A percentile compares a stretch with the other conserved stretches of the same genome.
phyloP scores from a whole-genome alignment of 768 basidiomycete genomes.

The Rhodocollybia butyracea region DNA sequence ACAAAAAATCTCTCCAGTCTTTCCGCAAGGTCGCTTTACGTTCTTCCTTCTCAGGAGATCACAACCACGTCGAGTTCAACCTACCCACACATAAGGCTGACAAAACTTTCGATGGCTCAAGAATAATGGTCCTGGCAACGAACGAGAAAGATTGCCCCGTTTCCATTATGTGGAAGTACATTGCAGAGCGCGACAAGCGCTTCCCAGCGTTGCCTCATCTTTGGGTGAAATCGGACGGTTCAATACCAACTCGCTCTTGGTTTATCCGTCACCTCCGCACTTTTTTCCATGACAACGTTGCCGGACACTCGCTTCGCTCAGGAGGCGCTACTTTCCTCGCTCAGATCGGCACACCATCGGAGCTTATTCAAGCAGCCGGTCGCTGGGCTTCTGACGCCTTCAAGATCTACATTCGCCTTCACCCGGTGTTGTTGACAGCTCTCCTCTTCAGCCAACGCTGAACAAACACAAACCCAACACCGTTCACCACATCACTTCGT shows the following conservation, averaged over 20 bases:
- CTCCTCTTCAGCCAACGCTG: background rate
- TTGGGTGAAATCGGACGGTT: background rate
- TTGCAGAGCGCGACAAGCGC: background rate
- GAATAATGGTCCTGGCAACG: constrained; percentile 10
- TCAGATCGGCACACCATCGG: constrained; percentile 14
- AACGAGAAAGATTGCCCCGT: constrained; percentile 13
- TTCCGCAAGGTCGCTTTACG: background rate
- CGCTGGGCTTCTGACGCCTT: constrained; percentile 28
- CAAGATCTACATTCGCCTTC: constrained; percentile 26
- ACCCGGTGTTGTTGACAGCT: constrained; percentile 21
- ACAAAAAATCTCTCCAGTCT: no score
- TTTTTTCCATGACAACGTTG: background rate
- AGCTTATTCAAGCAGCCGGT: constrained; percentile 23
- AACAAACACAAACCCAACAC: background rate
- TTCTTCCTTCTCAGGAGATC: background rate
- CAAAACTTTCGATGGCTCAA: constrained; percentile 8
- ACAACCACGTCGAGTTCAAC: background rate
- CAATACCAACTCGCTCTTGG: background rate
- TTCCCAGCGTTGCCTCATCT: background rate
- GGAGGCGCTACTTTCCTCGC: constrained; percentile 16
- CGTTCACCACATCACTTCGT: no score
- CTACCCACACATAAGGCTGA: background rate
- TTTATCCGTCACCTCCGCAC: background rate
- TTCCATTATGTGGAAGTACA: background rate
- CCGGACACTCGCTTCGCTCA: constrained; percentile 20